Evolutionary conservation across 2,329 filamentous ascomycete genomes (phyloP), one percentile per base, ranked within the genome.

Genomic region (Trichoderma koningiopsis): DNA sequence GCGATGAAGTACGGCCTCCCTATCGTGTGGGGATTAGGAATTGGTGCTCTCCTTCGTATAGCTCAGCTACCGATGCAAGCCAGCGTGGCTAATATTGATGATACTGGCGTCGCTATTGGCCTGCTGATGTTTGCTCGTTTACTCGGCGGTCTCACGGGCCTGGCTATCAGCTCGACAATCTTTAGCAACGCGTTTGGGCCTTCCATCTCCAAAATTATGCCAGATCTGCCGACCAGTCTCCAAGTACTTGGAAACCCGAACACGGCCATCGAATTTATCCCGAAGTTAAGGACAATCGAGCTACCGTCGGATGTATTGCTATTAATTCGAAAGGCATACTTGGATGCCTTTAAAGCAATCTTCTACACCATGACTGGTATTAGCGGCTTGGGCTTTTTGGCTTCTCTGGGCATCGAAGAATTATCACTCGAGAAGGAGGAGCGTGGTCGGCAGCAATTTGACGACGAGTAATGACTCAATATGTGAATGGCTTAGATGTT

Each of bases 1-100:
- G 70, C 68, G 13, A 70, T 75, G 49, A 57, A 59, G 0, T 70
- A 69, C 35, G 72, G 73, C 7, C 70, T 78, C 22, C 77, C 73
- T 22, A 66, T 79, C 19, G 68, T 80, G n/a, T 68, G 62, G 35
- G 77, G 76, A 19, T 67, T 73, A 1, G 77, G 77, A 10, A 70
- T 78, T 16, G 72, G 70, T 11, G 63, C 47, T 52, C 68, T 68
- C 19, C 73, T 72, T 31, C 65, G 43, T 8, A 64, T 70, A 1
- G 69, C 60, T n/a, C 49, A 59, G 22, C 66, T 68, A 8, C 70
- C 68, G 8, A 29, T 68, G 22, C 70, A 71, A 43, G 68, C 70
- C 2, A 70, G 67, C 33, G 67, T 71, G 11, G 7, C 10, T 2
- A 53, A 16, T 7, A 52, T 68, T 22, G 68, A 71, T 4, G 70